Conservation (phyloP, 441 rosid genomes). For the Biscutella auriculata region DNA sequence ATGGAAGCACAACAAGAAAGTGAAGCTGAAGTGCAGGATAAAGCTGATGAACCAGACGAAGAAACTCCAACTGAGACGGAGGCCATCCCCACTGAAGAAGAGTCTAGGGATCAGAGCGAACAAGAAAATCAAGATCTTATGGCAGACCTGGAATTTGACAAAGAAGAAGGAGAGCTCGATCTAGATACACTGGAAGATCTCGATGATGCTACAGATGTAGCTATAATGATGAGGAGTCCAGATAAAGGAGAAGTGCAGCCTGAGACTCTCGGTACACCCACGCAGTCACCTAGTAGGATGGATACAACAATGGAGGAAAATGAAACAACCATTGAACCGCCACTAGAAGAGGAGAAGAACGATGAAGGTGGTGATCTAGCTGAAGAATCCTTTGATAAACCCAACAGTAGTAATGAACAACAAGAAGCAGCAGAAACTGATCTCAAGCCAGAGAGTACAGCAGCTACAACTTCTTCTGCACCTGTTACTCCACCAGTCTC, state of each 20-base stretch:
- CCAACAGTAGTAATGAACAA: conserved; percentile 36
- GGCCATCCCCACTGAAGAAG: conserved; percentile 30
- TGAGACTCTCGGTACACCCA: conserved; percentile 36
- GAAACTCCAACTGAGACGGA: conserved; percentile 43
- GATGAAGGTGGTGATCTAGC: conserved; percentile 57
- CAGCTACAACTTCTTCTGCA: conserved; percentile 4
- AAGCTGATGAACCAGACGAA: conserved; percentile 32
- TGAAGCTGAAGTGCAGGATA: conserved; percentile 35
- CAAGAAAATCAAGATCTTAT: conserved; percentile 36
- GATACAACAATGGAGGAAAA: conserved; percentile 33
- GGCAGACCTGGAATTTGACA: conserved; percentile 50
- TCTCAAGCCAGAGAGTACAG: conserved; percentile 14
- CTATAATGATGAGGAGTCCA: conserved; percentile 35
- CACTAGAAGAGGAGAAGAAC: conserved; percentile 46
- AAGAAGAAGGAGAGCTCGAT: conserved; percentile 81
- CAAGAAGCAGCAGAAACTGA: conserved; percentile 23
- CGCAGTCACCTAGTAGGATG: conserved; percentile 52
- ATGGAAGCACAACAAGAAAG: conserved; percentile 34
- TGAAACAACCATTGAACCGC: conserved; percentile 39
- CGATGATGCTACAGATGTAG: conserved; percentile 39
- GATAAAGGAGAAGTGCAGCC: conserved; percentile 40
- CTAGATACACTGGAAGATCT: conserved; percentile 52
- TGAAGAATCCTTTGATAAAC: conserved; percentile 50
- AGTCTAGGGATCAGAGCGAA: conserved; percentile 34
- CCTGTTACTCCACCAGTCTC: neutral